A percentile compares a stretch with the other conserved stretches of the same genome.
Conservation (phyloP, 2,329 filamentous ascomycete species). For the Aspergillus chevalieri region DNA sequence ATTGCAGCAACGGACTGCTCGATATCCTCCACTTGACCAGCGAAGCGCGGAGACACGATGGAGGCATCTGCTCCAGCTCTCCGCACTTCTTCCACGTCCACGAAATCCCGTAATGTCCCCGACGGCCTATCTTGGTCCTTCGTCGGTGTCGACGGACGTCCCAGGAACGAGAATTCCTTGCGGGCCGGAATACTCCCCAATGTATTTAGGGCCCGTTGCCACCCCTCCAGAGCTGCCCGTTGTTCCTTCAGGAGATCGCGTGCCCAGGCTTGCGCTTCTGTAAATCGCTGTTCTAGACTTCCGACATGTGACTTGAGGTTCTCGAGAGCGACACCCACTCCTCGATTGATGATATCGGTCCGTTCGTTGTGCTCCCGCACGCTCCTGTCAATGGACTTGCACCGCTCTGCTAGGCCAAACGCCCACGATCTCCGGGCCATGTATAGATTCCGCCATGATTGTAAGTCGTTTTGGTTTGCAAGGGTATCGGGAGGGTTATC, state of each 20-base stretch:
- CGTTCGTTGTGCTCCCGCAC: constrained; percentile 50
- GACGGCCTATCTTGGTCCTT: constrained; percentile 41
- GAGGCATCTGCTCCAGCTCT: constrained; percentile 64
- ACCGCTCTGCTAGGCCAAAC: constrained; percentile 61
- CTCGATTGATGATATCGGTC: constrained; percentile 58
- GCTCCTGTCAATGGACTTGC: constrained; percentile 56
- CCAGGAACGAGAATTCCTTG: constrained; percentile 39
- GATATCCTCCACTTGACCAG: constrained; percentile 54
- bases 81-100: constrained; percentile 66
- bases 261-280: constrained; percentile 43
- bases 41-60: constrained; percentile 55
- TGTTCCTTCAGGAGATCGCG: constrained; percentile 41
- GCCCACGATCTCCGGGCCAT: constrained; percentile 77
- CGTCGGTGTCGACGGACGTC: constrained; percentile 35
- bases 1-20: constrained; percentile 57
- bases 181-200: constrained; percentile 38
- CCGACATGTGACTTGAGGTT: constrained; percentile 54
- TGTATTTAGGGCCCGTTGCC: constrained; percentile 32
- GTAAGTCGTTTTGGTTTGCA: constrained; percentile 68
- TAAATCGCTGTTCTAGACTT: constrained; percentile 39
- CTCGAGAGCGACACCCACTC: constrained; percentile 74
- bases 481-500: constrained; percentile 69
- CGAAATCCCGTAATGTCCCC: constrained; percentile 64
- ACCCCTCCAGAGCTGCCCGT: constrained; percentile 37
- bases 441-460: constrained; percentile 85